These are phyloP conservation scores for Coprinellus micaceus DNA, from an alignment of 768 basidiomycete species.

Conservation along the genomic window DNA sequence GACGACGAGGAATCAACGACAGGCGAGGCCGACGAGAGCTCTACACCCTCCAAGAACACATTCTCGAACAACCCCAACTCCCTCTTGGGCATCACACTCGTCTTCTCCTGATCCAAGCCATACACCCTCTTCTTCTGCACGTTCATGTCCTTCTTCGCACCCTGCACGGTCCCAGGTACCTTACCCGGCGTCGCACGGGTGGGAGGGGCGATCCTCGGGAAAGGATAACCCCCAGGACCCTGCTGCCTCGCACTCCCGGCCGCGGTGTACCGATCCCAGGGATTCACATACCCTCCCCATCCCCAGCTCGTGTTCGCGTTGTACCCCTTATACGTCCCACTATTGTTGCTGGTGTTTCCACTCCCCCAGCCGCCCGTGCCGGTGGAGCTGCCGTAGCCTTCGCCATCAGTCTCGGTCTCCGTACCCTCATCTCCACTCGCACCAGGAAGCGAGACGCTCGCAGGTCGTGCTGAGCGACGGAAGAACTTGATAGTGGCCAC, in stretches of 20 bases:
- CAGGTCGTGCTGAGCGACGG: conserved; percentile 67
- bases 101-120: conserved; percentile 1
- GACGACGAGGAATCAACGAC: not conserved
- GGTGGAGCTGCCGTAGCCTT: conserved; percentile 15
- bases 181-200: not conserved
- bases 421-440: conserved; percentile 38
- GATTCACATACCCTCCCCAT: conserved; percentile 8
- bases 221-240: conserved; percentile 20
- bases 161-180: not conserved
- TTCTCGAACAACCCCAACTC: conserved; percentile 9
- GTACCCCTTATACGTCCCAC: not conserved
- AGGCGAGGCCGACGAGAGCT: not conserved
- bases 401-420: conserved; percentile 36
- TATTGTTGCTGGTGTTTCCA: not conserved
- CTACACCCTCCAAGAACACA: conserved; percentile 5
- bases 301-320: conserved; percentile 3
- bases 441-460: conserved; percentile 35
- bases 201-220: conserved; percentile 13
- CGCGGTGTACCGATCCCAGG: conserved; percentile 13
- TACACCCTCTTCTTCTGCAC: conserved; percentile 10
- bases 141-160: not conserved
- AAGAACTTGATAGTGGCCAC: conserved; percentile 63
- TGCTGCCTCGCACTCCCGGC: conserved; percentile 8
- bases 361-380: not conserved
- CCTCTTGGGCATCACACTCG: conserved; percentile 1